Evolutionary conservation across 768 basidiomycete species (phyloP).

Genomic region (Pleurotus tuber-regium): DNA sequence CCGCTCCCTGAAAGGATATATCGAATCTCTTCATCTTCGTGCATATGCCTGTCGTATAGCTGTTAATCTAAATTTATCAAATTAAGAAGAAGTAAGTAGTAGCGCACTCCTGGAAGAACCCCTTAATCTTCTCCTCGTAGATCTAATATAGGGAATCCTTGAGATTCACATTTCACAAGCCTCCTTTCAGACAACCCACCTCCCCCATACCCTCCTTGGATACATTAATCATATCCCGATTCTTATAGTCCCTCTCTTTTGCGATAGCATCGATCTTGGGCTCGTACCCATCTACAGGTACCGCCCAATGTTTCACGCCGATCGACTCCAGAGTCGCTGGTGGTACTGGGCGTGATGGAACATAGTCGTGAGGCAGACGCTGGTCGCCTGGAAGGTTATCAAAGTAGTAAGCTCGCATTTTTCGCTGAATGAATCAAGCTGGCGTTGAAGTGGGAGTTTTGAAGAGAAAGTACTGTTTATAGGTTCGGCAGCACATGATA

Average conservation of each 20-base stretch:
- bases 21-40: conserved; percentile 95
- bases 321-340: conserved; percentile 47
- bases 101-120: conserved; percentile 81
- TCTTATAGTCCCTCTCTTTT: conserved; percentile 72
- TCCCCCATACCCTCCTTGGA: conserved; percentile 81
- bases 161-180: no score
- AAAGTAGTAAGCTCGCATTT: conserved; percentile 75
- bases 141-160: no score
- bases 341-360: conserved; percentile 52
- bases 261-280: conserved; percentile 61
- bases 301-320: conserved; percentile 65
- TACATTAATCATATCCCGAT: conserved; percentile 76
- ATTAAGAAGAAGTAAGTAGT: background rate
- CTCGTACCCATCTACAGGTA: conserved; percentile 63
- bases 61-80: background rate
- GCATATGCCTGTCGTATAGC: conserved; percentile 67
- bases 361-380: conserved; percentile 73
- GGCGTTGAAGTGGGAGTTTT: background rate
- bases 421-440: background rate
- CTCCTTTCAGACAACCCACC: conserved; percentile 30
- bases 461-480: no score
- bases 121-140: conserved; percentile 81
- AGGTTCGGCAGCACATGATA: no score
- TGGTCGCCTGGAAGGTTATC: conserved; percentile 81
- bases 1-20: conserved; percentile 86